phyloP scores from a whole-genome alignment of 2,329 filamentous ascomycete genomes.

The Didymella lethalis region DNA sequence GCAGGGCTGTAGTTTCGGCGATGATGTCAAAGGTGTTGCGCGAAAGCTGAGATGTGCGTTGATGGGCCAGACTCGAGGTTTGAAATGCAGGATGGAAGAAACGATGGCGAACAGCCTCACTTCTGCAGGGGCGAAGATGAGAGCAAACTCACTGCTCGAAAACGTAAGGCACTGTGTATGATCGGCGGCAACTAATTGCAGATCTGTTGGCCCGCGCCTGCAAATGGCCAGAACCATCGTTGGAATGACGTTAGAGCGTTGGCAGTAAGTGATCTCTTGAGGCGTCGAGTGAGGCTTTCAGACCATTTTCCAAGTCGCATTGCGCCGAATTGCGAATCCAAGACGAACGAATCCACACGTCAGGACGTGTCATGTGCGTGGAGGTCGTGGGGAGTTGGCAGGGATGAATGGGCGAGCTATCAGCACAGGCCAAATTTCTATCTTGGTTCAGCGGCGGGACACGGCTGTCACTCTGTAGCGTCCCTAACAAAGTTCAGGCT shows the following conservation, averaged over 20 bases:
- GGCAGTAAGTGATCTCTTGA: constrained; percentile 9
- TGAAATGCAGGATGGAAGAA: constrained; percentile 17
- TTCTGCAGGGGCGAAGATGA: constrained; percentile 21
- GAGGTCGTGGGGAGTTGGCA: constrained; percentile 26
- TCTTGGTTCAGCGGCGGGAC: constrained; percentile 9
- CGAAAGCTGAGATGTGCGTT: constrained; percentile 19
- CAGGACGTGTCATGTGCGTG: constrained; percentile 11
- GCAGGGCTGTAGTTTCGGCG: constrained; percentile 9
- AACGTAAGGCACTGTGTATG: constrained; percentile 15
- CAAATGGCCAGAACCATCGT: constrained; percentile 26
- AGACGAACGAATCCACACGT: not conserved
- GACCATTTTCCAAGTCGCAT: not conserved
- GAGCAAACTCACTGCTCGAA: constrained; percentile 2
- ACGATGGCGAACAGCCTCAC: constrained; percentile 26
- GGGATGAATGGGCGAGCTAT: constrained; percentile 25
- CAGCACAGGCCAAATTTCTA: constrained; percentile 17
- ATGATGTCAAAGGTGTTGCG: constrained; percentile 14
- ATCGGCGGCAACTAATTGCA: constrained; percentile 27
- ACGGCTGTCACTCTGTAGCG: constrained; percentile 20
- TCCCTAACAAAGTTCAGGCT: constrained; percentile 11
- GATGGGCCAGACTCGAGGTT: constrained; percentile 7
- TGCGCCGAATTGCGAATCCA: constrained; percentile 5
- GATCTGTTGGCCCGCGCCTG: constrained; percentile 27
- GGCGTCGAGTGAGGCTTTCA: constrained; percentile 4
- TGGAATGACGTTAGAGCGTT: constrained; percentile 30